A percentile compares a stretch with the other conserved stretches of the same genome.
These are phyloP conservation scores for Coleophoma crateriformis DNA, from an alignment of 2,329 filamentous ascomycete genomes.

Conservation along the genomic window DNA sequence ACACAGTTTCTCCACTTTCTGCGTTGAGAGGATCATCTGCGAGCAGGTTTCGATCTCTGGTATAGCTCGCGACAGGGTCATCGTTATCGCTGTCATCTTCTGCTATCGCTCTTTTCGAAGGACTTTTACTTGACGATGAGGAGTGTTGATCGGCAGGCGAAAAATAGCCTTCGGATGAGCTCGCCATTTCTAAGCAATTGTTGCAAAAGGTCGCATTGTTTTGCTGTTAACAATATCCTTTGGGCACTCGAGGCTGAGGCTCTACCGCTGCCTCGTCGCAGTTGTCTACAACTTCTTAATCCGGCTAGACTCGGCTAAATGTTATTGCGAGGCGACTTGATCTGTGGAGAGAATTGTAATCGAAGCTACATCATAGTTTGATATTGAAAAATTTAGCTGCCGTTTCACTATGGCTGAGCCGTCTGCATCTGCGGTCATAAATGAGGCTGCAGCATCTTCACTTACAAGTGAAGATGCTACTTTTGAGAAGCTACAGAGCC, in stretches of 20 bases:
- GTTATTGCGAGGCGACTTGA: not conserved
- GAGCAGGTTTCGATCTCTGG: conserved; percentile 34
- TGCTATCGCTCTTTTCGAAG: conserved; percentile 13
- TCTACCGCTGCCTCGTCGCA: not conserved
- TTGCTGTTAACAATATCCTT: conserved; percentile 2
- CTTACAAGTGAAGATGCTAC: conserved; percentile 5
- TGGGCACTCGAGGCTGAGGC: not conserved
- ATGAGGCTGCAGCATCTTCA: not conserved
- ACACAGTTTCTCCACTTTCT: conserved; percentile 46
- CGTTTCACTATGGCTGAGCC: not conserved
- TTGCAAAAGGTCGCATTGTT: conserved; percentile 6
- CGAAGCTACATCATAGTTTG: too few species aligned
- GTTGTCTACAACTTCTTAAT: not conserved
- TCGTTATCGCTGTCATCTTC: conserved; percentile 36
- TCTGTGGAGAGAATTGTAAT: not conserved
- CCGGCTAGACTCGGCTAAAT: not conserved
- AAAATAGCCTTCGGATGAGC: conserved; percentile 20
- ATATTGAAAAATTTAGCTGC: too few species aligned
- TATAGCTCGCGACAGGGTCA: conserved; percentile 22
- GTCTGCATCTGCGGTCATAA: not conserved
- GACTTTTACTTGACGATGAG: conserved; percentile 18
- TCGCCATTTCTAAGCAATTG: conserved; percentile 24
- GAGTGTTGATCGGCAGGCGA: conserved; percentile 12
- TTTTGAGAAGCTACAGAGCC: conserved; percentile 45
- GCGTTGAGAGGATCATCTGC: conserved; percentile 50